Evolutionary conservation across 306 rosid species (phyloP), one percentile per base, ranked within the genome.

Genomic region (Quercus dentata): DNA sequence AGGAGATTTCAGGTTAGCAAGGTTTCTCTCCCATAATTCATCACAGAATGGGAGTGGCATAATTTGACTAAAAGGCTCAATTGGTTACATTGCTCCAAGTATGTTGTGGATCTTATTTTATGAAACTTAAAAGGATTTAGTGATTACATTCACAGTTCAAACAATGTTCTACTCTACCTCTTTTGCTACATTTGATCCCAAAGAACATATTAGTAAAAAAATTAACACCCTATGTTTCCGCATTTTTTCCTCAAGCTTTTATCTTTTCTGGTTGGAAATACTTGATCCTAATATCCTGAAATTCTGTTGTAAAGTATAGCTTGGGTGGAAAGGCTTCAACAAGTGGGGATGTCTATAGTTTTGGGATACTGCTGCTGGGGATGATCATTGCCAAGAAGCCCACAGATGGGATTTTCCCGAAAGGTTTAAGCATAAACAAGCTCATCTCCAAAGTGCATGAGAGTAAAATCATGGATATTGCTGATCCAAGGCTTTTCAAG

Each of bases 1-100:
- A 2, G 88, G 76, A 27, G 86, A 87, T 74, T 87, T 87, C 63
- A 83, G 88, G 69, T 82, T 84, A 58, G 86, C 88, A 6, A 84
- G 83, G 83, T 35, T 87, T 74, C 74, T 84, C 27, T 74, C 78
- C 57, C 84, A 70, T 61, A 52, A 69, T 77, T 13, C 82, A 54
- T n/a, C 69, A 25, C 74, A 84, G 5, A 70, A 21, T 3, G 31
- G 23, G 13, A 82, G 74, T 38, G 64, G 80, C 79, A 81, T 72
- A 28, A 9, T 87, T 3, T 74, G 73, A 69, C 57, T 83, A 7
- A 81, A 81, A 55, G 87, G 87, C 41, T 81, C 86, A 52, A 73
- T 81, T 3, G 90, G 90, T 69, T 87, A 84, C 30, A 84, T 87
- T 63, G 86, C 86, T 28, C 86, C 84, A 76, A 86, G 90, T 84